phyloP scores from a whole-genome alignment of 352 stramenopile species.

The Globisporangium echinulatum region DNA sequence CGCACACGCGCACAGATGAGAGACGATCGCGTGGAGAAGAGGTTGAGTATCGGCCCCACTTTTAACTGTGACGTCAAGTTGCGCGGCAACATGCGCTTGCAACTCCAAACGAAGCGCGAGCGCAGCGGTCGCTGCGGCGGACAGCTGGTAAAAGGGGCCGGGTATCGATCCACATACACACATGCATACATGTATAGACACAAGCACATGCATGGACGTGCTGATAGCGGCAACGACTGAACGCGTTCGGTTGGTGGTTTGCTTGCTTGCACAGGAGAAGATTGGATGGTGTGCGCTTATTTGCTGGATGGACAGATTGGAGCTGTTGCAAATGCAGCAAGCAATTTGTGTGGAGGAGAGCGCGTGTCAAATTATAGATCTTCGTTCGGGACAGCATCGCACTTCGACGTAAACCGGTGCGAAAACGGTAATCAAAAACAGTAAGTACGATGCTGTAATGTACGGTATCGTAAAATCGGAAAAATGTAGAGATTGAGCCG shows the following conservation, averaged over 20 bases:
- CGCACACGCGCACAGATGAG: slow-evolving; percentile 15
- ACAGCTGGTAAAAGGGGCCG: slow-evolving; percentile 68
- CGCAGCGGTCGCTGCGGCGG: slow-evolving; percentile 17
- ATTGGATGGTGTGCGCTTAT: too few relatives aligned
- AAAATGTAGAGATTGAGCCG: too few relatives aligned
- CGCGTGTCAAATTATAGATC: too few relatives aligned
- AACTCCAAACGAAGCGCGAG: neutral
- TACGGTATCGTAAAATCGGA: too few relatives aligned
- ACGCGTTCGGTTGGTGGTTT: neutral
- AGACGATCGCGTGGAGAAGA: slow-evolving; percentile 15
- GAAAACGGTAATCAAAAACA: too few relatives aligned
- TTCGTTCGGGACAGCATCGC: too few relatives aligned
- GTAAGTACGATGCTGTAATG: too few relatives aligned
- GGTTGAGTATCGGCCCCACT: slow-evolving; percentile 51
- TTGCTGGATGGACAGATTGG: too few relatives aligned
- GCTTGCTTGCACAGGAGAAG: neutral
- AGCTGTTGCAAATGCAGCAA: too few relatives aligned
- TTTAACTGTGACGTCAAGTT: slow-evolving; percentile 70
- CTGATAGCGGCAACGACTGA: too few relatives aligned
- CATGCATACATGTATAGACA: neutral
- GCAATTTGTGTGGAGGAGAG: too few relatives aligned
- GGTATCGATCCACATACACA: neutral
- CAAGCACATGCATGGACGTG: neutral
- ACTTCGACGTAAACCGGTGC: too few relatives aligned
- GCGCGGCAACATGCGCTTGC: slow-evolving; percentile 1